phyloP scores from a whole-genome alignment of 805 yeast genomes.

The Myxozyma melibiosi region DNA sequence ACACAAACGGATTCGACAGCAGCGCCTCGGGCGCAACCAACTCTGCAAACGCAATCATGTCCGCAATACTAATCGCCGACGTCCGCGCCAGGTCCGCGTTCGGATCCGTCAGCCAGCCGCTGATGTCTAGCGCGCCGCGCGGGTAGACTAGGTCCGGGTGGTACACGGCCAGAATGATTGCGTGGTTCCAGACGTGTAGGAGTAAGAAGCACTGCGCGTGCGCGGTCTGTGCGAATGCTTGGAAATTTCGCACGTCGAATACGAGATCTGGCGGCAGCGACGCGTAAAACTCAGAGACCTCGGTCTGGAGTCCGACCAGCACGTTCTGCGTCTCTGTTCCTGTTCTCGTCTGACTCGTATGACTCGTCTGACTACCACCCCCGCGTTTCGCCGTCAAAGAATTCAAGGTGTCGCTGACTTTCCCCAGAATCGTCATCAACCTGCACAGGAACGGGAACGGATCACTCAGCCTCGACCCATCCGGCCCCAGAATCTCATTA shows the following conservation, averaged over 20 bases:
- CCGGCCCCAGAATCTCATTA: background rate
- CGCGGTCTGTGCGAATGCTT: slow-evolving; percentile 33
- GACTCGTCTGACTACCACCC: background rate
- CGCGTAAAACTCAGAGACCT: slow-evolving; percentile 36
- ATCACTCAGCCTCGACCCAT: slow-evolving; percentile 30
- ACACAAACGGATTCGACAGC: slow-evolving; percentile 37
- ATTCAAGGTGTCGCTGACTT: slow-evolving; percentile 37
- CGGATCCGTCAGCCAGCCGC: slow-evolving; percentile 31
- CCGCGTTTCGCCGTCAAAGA: slow-evolving; percentile 17
- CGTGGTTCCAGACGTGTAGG: slow-evolving; percentile 39
- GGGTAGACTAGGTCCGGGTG: slow-evolving; percentile 39
- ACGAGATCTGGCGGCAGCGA: slow-evolving; percentile 36
- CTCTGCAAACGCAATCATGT: slow-evolving; percentile 39
- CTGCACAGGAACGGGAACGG: slow-evolving; percentile 38
- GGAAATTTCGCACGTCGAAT: slow-evolving; percentile 38
- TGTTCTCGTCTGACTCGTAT: background rate
- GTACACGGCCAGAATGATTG: slow-evolving; percentile 39
- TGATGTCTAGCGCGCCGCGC: slow-evolving; percentile 33
- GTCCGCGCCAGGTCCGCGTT: slow-evolving; percentile 36
- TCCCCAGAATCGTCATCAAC: slow-evolving; percentile 35
- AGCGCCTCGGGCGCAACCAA: slow-evolving; percentile 37
- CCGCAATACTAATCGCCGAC: slow-evolving; percentile 40
- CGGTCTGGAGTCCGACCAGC: slow-evolving; percentile 29
- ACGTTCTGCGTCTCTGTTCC: background rate
- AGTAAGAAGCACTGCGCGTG: slow-evolving; percentile 37